These are phyloP conservation scores for Seminavis robusta DNA, from an alignment of 108 stramenopile species.

Conservation along the genomic window DNA sequence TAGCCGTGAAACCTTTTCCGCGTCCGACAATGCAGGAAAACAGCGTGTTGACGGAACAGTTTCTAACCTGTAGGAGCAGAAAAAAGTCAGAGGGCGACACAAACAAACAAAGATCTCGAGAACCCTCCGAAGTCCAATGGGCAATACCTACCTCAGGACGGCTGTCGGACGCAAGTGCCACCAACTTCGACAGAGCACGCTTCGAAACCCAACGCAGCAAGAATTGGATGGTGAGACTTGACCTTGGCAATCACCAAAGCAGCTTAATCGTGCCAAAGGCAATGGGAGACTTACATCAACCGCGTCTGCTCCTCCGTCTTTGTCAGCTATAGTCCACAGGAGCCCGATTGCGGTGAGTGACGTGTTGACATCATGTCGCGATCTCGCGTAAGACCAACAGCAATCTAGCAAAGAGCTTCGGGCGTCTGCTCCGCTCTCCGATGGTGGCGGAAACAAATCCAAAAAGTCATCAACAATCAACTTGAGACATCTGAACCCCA, in stretches of 20 bases:
- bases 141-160: slow-evolving; percentile 47
- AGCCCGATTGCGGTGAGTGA: slow-evolving; percentile 89
- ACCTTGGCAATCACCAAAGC: too few relatives aligned
- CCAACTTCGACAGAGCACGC: slow-evolving; percentile 68
- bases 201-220: too few relatives aligned
- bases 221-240: too few relatives aligned
- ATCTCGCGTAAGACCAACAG: slow-evolving; percentile 80
- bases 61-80: slow-evolving; percentile 47
- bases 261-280: not conserved
- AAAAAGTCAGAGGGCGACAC: not conserved
- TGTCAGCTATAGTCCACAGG: slow-evolving; percentile 83
- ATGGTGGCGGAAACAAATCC: slow-evolving; percentile 32
- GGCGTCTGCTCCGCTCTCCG: slow-evolving; percentile 30
- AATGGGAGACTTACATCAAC: slow-evolving; percentile 45
- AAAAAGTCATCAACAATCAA: slow-evolving; percentile 90
- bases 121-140: not conserved
- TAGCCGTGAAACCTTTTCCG: slow-evolving; percentile 59
- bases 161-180: slow-evolving; percentile 53
- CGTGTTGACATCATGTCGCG: slow-evolving; percentile 87
- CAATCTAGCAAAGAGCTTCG: slow-evolving; percentile 71
- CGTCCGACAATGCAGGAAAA: slow-evolving; percentile 89
- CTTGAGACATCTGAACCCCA: slow-evolving; percentile 84
- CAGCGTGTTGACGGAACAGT: slow-evolving; percentile 90
- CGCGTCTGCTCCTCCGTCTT: slow-evolving; percentile 57
- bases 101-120: not conserved